Evolutionary conservation across 176 grass and related monocot species (phyloP).

Genomic region (Oryza brachyantha): DNA sequence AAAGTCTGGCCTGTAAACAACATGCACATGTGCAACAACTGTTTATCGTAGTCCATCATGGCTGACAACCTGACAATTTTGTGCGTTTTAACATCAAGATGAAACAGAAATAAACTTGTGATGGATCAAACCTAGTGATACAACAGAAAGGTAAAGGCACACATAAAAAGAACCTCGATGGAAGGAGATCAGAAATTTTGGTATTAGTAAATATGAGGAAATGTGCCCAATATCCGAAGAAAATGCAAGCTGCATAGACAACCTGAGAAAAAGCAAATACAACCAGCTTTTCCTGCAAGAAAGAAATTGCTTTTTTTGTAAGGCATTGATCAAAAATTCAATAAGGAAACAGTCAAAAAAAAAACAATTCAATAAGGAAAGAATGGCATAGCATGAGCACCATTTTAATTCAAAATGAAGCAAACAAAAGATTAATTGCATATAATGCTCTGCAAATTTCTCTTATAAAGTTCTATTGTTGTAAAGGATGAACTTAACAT

Average conservation of each 20-base stretch:
- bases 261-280: conserved; percentile 88
- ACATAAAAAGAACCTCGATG: conserved; percentile 63
- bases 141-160: conserved; percentile 14
- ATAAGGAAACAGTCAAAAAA: no score
- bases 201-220: conserved; percentile 57
- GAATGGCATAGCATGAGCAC: background rate
- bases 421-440: background rate
- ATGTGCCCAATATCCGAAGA: conserved; percentile 88
- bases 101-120: conserved; percentile 19
- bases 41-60: conserved; percentile 75
- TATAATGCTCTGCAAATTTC: background rate
- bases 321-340: conserved; percentile 18
- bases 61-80: conserved; percentile 59
- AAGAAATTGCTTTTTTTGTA: conserved; percentile 24
- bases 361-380: conserved; percentile 30
- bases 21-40: conserved; percentile 91
- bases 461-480: conserved; percentile 5
- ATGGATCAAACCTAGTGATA: conserved; percentile 12
- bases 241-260: conserved; percentile 63
- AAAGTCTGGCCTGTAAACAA: conserved; percentile 94
- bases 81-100: conserved; percentile 11
- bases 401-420: background rate
- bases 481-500: background rate
- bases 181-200: conserved; percentile 55
- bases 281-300: conserved; percentile 77